phyloP scores from a whole-genome alignment of 805 yeast genomes.

The Ogataea minuta region DNA sequence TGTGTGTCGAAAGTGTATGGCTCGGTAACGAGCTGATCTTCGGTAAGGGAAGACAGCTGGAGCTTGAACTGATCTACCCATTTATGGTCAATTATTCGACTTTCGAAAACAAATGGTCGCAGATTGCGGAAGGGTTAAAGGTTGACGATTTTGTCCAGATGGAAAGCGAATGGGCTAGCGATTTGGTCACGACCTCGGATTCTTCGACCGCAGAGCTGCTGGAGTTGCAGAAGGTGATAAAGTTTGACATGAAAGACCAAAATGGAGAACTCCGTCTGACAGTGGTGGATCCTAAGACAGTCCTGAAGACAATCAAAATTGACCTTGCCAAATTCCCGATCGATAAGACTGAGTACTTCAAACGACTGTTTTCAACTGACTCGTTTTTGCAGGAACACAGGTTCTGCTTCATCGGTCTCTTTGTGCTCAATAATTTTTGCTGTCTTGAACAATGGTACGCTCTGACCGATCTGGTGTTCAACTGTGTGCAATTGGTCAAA shows the following conservation, averaged over 20 bases:
- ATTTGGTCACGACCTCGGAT: slow-evolving; percentile 43
- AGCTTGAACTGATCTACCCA: slow-evolving; percentile 10
- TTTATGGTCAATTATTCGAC: slow-evolving; percentile 24
- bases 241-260: slow-evolving; percentile 11
- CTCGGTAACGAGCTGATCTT: slow-evolving; percentile 5
- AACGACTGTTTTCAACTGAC: slow-evolving; percentile 30
- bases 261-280: slow-evolving; percentile 43
- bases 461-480: slow-evolving; percentile 43
- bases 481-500: slow-evolving; percentile 32
- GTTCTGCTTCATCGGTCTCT: slow-evolving; percentile 45
- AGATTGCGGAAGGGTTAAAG: slow-evolving; percentile 15
- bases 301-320: slow-evolving; percentile 33
- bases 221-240: slow-evolving; percentile 38
- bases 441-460: slow-evolving; percentile 65
- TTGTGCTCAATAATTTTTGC: slow-evolving; percentile 60
- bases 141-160: slow-evolving; percentile 14
- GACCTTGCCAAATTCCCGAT: slow-evolving; percentile 49
- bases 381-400: slow-evolving; percentile 54
- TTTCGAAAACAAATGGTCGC: slow-evolving; percentile 31
- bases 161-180: slow-evolving; percentile 6
- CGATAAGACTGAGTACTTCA: slow-evolving; percentile 63
- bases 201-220: slow-evolving; percentile 52
- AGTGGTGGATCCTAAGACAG: slow-evolving; percentile 38
- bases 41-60: slow-evolving; percentile 1
- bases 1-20: slow-evolving; percentile 10